Percentiles rank a stretch among this genome's conserved stretches.
phyloP scores from a whole-genome alignment of 169 alveolate genomes.

The Babesia bovis region DNA sequence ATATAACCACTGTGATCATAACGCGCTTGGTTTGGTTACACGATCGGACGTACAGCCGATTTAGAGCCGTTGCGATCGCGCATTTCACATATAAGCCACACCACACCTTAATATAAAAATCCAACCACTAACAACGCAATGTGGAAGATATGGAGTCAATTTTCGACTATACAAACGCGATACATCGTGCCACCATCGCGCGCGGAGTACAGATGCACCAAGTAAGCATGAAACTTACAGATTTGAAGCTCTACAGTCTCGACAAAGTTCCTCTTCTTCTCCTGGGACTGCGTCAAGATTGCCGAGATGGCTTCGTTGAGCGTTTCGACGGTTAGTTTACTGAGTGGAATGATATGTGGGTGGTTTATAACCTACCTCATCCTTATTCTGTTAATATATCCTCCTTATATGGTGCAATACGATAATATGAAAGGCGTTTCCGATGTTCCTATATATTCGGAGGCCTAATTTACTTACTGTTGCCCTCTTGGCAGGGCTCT shows the following conservation, averaged over 20 bases:
- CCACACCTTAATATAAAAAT: background rate
- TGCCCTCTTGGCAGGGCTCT: background rate
- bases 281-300: slow-evolving; percentile 90
- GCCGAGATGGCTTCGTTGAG: slow-evolving; percentile 89
- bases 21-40: no score
- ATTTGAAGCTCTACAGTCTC: slow-evolving; percentile 99
- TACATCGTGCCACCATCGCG: slow-evolving; percentile 8
- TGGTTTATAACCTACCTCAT: slow-evolving; percentile 19
- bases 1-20: background rate
- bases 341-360: slow-evolving; percentile 29
- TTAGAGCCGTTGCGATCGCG: background rate
- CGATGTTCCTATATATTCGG: slow-evolving; percentile 12
- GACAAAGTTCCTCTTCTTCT: slow-evolving; percentile 92
- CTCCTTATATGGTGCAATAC: slow-evolving; percentile 12
- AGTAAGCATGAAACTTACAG: slow-evolving; percentile 67
- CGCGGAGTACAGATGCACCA: slow-evolving; percentile 4
- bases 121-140: background rate
- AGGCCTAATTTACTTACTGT: slow-evolving; percentile 12
- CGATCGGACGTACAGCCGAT: no score
- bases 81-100: background rate
- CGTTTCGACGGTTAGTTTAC: slow-evolving; percentile 82
- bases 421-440: background rate
- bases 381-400: slow-evolving; percentile 4
- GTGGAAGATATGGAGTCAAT: no score
- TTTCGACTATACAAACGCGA: no score